Evolutionary conservation across 164 flowering plant species (phyloP), one percentile per base, ranked within the genome.

Genomic region (Stephania cephalantha): DNA sequence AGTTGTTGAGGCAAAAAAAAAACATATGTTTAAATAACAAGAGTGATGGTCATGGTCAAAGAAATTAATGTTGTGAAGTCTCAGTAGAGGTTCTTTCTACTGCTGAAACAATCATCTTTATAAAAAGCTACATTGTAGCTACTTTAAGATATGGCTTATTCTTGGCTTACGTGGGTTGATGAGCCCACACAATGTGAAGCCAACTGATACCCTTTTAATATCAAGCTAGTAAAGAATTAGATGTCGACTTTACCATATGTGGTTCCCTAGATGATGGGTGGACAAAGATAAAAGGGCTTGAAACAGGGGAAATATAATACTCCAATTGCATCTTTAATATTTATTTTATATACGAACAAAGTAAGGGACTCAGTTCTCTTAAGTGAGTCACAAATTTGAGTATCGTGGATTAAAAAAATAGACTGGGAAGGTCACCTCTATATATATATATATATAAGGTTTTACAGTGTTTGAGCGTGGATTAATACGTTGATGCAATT

Each of bases 81-180:
- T 58, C 64, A 6, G 18, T 5, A 58, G 17, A 58, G 17, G 64
- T 58, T 69, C 35, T 42, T 25, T 11, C 9, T 69, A 52, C 52
- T 20, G 12, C 29, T 5, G 29, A 72, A 72, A 42, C 22, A 46
- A 7, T 20, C 50, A n/a, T 18, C 68, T 63, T 73, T 52, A 61
- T 7, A n/a, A 30, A 71, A 71, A 71, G 20, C 63, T 29, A 52
- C 15, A 29, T 25, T 10, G 55, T 71, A 71, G 63, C 73, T 71
- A 25, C 73, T 71, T 71, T 50, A 50, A 50, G 45, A 71, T 29
- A 71, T 50, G 50, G 31, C 63, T 18, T 58, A 71, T 50, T 3
- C 64, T 29, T 17, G 15, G 18, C 15, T 29, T 25, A 50, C 8
- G 42, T 50, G 69, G 44, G 1, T 13, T 30, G 45, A 30, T 67